Evolutionary conservation across 345 rosid genomes (phyloP), one percentile per base, ranked within the genome.

Genomic region (Gossypium sturtianum): DNA sequence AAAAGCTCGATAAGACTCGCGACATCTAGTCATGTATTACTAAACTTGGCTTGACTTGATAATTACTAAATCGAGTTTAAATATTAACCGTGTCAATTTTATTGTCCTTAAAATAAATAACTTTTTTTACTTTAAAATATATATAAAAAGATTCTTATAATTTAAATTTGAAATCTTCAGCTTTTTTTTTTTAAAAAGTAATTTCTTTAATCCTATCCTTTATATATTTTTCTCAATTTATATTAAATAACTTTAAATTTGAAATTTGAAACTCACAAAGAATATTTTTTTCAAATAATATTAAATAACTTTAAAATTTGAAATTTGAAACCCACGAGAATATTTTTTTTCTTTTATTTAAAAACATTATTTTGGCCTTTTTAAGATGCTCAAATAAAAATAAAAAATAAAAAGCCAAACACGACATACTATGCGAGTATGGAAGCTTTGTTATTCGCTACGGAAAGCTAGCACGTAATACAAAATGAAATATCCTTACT

Each of bases 291-390:
- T 27, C 19, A 61, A 61, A 66, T 66, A 12, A 11, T 65, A 43
- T 43, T 65, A 43, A 65, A 43, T 9, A 19, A 23, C 12, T 9
- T 66, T 47, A 12, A 47, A 23, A 8, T 7, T 68, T 68, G 25
- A 68, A 68, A 68, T 68, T 68, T 68, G 58, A 68, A 68, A 68
- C 7, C 9, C 20, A 48, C 16, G 8, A 67, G 19, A 52, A 52
- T 17, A 61, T 5, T 10, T 64, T 19, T 29, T 29, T 34, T 5
- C 7, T 34, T 34, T 34, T 5, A 5, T 34, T 29, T 29, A 29
- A 29, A 29, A 29, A 29, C 38, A 29, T 63, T 17, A 17, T 17
- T n/a, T 64, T 63, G 38, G 3, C 2, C 1, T 9, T 17, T 63
- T 29, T 29, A 15, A 9, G 34, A 67, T 23, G 1, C 20, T 67